These are phyloP conservation scores for Euphorbia schlechtendalii DNA, from an alignment of 441 rosid genomes.

Conservation along the genomic window DNA sequence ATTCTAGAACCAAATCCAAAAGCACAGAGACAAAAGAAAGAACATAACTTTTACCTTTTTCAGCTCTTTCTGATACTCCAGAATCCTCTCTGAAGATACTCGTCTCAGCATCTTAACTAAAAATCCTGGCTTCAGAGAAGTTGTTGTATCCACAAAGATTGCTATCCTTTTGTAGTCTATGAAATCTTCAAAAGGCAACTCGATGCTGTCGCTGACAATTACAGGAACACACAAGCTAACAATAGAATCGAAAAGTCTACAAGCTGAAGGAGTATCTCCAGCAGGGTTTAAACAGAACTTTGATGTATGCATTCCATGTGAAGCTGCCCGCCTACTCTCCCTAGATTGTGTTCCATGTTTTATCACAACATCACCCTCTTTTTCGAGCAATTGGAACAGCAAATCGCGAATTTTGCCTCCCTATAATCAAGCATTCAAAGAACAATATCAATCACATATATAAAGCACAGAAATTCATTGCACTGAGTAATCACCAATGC, in stretches of 20 bases:
- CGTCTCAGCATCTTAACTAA: conserved; percentile 55
- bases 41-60: conserved; percentile 34
- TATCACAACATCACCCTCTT: conserved; percentile 62
- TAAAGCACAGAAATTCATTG: too few species aligned
- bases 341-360: conserved; percentile 93
- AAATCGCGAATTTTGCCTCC: conserved; percentile 43
- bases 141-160: conserved; percentile 57
- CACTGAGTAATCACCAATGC: too few species aligned
- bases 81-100: conserved; percentile 40
- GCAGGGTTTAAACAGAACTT: conserved; percentile 94
- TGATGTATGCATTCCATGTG: conserved; percentile 85
- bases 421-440: too few species aligned
- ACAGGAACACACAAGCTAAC: conserved; percentile 94
- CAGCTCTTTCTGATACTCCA: conserved; percentile 73
- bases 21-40: not conserved
- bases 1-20: not conserved
- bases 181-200: conserved; percentile 83
- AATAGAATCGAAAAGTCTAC: conserved; percentile 89
- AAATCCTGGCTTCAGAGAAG: conserved; percentile 62
- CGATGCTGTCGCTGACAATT: conserved; percentile 72
- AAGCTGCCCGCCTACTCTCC: conserved; percentile 82
- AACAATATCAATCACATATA: too few species aligned
- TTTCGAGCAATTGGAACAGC: conserved; percentile 78
- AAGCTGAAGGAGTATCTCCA: conserved; percentile 94
- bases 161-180: conserved; percentile 78